Conservation (phyloP, 352 stramenopile species). For the Phytophthora palmivora region DNA sequence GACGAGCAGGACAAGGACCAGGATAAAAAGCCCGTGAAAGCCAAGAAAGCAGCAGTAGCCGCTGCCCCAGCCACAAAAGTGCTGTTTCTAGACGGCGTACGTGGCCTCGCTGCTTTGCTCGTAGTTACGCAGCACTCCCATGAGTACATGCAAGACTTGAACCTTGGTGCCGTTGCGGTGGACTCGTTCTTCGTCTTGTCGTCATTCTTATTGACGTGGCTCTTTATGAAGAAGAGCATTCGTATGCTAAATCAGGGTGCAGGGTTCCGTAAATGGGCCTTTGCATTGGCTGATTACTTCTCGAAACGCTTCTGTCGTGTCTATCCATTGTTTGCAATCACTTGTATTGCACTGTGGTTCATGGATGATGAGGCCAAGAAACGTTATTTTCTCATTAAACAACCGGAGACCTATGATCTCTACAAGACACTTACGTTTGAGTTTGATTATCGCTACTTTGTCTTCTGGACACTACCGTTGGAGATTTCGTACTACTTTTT, state of each 20-base stretch:
- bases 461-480: constrained; percentile 60
- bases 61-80: constrained; percentile 32
- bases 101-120: constrained; percentile 38
- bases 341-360: constrained; percentile 42
- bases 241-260: constrained; percentile 37
- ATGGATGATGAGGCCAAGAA: constrained; percentile 38
- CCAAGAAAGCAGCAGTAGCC: constrained; percentile 32
- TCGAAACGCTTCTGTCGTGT: constrained; percentile 54
- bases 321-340: constrained; percentile 53
- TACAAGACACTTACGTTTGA: constrained; percentile 54
- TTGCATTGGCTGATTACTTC: constrained; percentile 51
- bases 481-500: constrained; percentile 66
- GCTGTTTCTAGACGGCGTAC: constrained; percentile 46
- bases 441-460: constrained; percentile 48
- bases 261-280: constrained; percentile 35
- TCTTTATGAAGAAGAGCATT: constrained; percentile 58
- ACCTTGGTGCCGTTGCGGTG: constrained; percentile 46
- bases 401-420: constrained; percentile 37
- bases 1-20: constrained; percentile 35
- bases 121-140: constrained; percentile 45
- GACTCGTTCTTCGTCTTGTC: constrained; percentile 69
- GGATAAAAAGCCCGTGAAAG: constrained; percentile 22
- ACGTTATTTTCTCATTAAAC: constrained; percentile 39
- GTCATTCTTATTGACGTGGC: constrained; percentile 58
- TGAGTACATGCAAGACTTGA: constrained; percentile 46